Conservation (phyloP, 1,139 yeast species). For the Diutina pseudorugosa region DNA sequence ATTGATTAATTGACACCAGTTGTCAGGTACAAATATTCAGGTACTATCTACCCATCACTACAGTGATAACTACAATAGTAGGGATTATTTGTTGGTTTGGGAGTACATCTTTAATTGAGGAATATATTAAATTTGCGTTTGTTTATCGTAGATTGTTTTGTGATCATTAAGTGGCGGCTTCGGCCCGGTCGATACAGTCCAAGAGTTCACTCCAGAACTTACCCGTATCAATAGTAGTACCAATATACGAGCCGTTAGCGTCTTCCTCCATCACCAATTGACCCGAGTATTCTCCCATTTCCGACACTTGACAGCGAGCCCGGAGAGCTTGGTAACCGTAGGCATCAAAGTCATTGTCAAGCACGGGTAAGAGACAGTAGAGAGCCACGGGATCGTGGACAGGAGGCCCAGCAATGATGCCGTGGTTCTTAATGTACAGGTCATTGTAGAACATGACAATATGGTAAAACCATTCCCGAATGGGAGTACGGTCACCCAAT, state of each 20-base stretch:
- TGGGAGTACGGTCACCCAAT: slow-evolving; percentile 18
- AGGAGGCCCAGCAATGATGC: slow-evolving; percentile 52
- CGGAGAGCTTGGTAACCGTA: not conserved
- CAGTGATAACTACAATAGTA: too few species aligned
- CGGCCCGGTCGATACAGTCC: not conserved
- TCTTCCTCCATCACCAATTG: not conserved
- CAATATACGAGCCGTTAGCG: not conserved
- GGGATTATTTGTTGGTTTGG: too few species aligned
- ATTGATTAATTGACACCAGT: too few species aligned
- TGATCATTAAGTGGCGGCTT: not conserved
- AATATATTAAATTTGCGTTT: not conserved
- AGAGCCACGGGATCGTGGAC: slow-evolving; percentile 76
- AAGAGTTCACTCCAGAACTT: not conserved
- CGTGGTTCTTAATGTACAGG: slow-evolving; percentile 32
- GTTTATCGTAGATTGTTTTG: not conserved
- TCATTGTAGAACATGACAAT: slow-evolving; percentile 38
- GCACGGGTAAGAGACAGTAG: slow-evolving; percentile 40
- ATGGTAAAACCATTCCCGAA: slow-evolving; percentile 44
- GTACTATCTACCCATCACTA: too few species aligned
- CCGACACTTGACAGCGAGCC: not conserved
- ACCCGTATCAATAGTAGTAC: not conserved
- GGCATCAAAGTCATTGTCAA: slow-evolving; percentile 8
- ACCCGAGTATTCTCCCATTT: not conserved
- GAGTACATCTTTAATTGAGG: too few species aligned
- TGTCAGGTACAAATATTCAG: too few species aligned